These are phyloP conservation scores for Termitomyces eurrhizus DNA, from an alignment of 768 basidiomycete genomes.

Conservation along the genomic window DNA sequence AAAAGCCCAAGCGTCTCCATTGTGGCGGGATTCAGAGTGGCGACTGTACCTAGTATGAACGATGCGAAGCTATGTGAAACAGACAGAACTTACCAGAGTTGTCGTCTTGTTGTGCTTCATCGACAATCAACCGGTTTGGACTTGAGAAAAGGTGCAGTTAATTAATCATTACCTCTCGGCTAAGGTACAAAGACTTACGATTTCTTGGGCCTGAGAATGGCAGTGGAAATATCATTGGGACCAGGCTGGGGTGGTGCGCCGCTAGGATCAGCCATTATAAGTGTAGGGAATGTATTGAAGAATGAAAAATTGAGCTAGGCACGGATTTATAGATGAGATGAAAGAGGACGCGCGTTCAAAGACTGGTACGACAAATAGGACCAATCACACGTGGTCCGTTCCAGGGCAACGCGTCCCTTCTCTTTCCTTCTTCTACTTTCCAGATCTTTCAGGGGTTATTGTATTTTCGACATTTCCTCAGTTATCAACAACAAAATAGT, in stretches of 20 bases:
- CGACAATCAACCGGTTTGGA: conserved; percentile 96
- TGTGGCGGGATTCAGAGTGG: conserved; percentile 91
- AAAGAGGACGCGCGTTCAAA: conserved; percentile 37
- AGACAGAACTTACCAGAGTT: conserved; percentile 72
- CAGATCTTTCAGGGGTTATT: conserved; percentile 3
- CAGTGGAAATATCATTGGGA: conserved; percentile 88
- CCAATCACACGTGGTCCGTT: conserved; percentile 18
- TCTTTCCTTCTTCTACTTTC: conserved; percentile 32
- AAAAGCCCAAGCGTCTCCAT: conserved; percentile 94
- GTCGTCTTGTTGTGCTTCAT: conserved; percentile 91
- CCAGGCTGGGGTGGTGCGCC: conserved; percentile 82
- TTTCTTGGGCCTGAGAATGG: conserved; percentile 96
- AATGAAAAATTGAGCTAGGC: conserved; percentile 18
- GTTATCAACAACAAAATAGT: conserved; percentile 7
- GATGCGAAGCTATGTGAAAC: neutral
- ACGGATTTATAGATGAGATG: conserved; percentile 20
- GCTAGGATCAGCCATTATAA: conserved; percentile 71
- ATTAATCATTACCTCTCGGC: conserved; percentile 16
- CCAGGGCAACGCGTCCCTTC: conserved; percentile 16
- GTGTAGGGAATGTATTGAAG: conserved; percentile 15
- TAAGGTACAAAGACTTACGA: conserved; percentile 59
- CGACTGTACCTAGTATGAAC: conserved; percentile 48
- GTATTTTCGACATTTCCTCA: conserved; percentile 4
- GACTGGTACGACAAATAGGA: conserved; percentile 19
- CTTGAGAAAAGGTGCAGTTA: conserved; percentile 38